Evolutionary conservation across 78 protist genomes (phyloP).

Genomic region (Corallochytrium limacisporum): DNA sequence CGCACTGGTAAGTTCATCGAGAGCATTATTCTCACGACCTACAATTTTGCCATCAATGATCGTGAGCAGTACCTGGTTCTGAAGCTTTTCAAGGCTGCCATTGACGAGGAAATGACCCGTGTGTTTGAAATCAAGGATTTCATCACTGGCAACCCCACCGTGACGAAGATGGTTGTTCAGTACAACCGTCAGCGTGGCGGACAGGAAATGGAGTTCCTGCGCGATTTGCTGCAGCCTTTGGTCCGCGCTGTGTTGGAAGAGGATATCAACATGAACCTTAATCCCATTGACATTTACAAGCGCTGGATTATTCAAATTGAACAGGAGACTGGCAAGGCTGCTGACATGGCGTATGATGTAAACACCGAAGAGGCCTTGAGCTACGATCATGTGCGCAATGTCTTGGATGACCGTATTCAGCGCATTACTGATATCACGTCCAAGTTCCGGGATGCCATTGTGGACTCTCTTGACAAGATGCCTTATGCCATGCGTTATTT

Average conservation of each 20-base stretch:
- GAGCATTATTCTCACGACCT: constrained; percentile 11
- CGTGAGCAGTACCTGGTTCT: constrained; percentile 32
- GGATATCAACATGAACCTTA: background rate
- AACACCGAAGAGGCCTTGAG: background rate
- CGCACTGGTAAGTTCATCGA: constrained; percentile 29
- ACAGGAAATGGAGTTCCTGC: background rate
- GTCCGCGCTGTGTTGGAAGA: background rate
- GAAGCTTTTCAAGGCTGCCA: constrained; percentile 4
- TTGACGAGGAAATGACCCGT: background rate
- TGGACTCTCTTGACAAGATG: background rate
- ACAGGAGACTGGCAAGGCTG: background rate
- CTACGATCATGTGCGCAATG: background rate
- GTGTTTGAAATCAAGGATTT: background rate
- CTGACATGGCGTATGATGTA: constrained; percentile 1
- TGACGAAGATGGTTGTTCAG: background rate
- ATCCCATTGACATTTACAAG: background rate
- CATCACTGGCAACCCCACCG: background rate
- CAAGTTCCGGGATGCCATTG: background rate
- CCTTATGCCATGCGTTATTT: constrained; percentile 3
- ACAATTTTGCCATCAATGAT: constrained; percentile 18
- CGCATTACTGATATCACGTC: background rate
- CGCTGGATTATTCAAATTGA: background rate
- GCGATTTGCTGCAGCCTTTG: background rate
- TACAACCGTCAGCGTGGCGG: background rate
- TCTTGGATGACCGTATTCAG: background rate